phyloP scores from a whole-genome alignment of 2,329 filamentous ascomycete species.

The Alternaria sp. region DNA sequence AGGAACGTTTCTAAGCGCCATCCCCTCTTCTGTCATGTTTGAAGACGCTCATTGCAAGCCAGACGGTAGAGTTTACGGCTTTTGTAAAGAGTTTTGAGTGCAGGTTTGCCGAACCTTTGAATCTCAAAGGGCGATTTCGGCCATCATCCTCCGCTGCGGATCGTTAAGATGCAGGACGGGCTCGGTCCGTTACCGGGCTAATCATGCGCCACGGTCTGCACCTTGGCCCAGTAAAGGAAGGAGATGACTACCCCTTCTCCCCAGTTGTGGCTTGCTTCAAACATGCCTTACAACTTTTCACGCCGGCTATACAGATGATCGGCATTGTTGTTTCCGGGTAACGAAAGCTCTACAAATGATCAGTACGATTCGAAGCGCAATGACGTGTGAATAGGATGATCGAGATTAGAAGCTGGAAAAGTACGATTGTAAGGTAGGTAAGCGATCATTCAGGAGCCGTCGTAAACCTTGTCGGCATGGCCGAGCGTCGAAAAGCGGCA shows the following conservation, averaged over 20 bases:
- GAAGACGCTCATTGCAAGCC: not conserved
- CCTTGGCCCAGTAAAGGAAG: not conserved
- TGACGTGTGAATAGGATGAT: not conserved
- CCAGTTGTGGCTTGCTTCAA: not conserved
- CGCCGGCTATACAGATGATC: not conserved
- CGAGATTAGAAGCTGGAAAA: not conserved
- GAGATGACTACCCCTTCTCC: not conserved
- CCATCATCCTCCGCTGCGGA: constrained; percentile 1
- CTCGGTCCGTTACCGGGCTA: constrained; percentile 19
- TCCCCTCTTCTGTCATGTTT: not conserved
- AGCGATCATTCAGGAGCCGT: not conserved
- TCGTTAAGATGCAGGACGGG: constrained; percentile 2
- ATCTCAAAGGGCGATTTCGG: not conserved
- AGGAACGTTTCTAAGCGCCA: not conserved
- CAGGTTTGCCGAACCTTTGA: not conserved
- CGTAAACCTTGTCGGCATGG: constrained; percentile 2
- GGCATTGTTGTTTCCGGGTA: not conserved
- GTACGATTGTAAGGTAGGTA: not conserved
- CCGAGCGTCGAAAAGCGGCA: constrained; percentile 4
- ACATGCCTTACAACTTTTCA: not conserved
- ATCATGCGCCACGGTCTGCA: not conserved
- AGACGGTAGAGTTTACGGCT: not conserved
- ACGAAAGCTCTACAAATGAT: not conserved
- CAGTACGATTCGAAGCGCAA: not conserved
- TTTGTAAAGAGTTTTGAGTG: not conserved